Conservation (phyloP, 495 filamentous ascomycete species). For the Immersiella caudata region DNA sequence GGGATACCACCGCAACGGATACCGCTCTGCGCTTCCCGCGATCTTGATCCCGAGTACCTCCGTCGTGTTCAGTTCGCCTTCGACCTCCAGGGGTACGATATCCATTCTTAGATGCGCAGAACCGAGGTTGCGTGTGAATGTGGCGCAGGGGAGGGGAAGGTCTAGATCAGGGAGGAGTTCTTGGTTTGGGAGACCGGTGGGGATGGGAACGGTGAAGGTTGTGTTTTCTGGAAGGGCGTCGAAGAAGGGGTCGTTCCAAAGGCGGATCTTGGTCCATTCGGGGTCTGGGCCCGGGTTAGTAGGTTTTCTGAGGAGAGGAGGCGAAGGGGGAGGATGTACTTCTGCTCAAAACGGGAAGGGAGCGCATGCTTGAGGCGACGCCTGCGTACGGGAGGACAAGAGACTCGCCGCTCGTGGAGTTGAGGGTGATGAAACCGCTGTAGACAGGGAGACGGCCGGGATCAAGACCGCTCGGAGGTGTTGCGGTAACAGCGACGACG, state of each 20-base stretch:
- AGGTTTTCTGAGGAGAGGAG: constrained; percentile 23
- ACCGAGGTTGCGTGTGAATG: constrained; percentile 40
- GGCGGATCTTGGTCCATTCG: not conserved
- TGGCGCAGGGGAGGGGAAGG: constrained; percentile 22
- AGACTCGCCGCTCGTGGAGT: constrained; percentile 43
- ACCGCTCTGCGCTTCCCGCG: constrained; percentile 31
- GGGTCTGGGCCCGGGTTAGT: not conserved
- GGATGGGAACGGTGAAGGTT: constrained; percentile 39
- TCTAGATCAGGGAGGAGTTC: constrained; percentile 24
- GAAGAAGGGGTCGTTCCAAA: not conserved
- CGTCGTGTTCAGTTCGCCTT: constrained; percentile 15
- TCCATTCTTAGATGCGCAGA: constrained; percentile 42
- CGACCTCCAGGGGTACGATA: constrained; percentile 33
- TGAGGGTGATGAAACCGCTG: constrained; percentile 49
- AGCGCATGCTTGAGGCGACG: constrained; percentile 42
- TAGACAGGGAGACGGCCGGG: constrained; percentile 45
- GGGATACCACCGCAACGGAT: constrained; percentile 39
- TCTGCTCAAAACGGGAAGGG: constrained; percentile 38
- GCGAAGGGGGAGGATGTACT: constrained; percentile 15
- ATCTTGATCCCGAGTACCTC: constrained; percentile 41
- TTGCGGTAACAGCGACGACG: constrained; percentile 40
- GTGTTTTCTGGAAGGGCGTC: constrained; percentile 17
- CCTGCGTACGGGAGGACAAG: constrained; percentile 50
- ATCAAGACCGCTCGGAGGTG: constrained; percentile 39
- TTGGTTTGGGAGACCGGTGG: constrained; percentile 26